These are phyloP conservation scores for Penicillium bialowiezense DNA, from an alignment of 495 filamentous ascomycete species.

Conservation along the genomic window DNA sequence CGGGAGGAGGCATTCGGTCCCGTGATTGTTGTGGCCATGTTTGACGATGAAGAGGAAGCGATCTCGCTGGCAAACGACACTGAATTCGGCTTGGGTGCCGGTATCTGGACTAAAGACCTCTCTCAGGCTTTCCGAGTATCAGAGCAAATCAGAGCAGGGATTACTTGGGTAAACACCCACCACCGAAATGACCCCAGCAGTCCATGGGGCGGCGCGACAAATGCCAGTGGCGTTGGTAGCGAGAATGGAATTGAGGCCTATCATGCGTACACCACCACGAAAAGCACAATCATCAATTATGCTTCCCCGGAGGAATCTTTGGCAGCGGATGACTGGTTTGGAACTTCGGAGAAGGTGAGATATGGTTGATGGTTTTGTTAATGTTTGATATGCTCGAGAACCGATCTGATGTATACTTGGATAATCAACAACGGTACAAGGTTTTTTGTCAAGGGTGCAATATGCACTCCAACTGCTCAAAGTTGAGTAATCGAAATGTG, in stretches of 20 bases:
- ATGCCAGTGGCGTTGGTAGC: conserved; percentile 24
- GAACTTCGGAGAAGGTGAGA: conserved; percentile 9
- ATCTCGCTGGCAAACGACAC: conserved; percentile 40
- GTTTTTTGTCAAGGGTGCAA: no score
- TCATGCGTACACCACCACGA: conserved; percentile 20
- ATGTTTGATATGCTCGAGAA: no score
- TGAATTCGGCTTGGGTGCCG: conserved; percentile 40
- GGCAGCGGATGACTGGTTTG: conserved; percentile 26
- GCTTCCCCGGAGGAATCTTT: conserved; percentile 16
- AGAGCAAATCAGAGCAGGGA: conserved; percentile 47
- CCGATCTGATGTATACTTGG: no score
- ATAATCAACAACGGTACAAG: no score
- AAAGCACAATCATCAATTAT: conserved; percentile 26
- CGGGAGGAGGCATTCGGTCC: conserved; percentile 50
- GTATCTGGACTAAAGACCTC: conserved; percentile 52
- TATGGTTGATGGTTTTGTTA: conserved; percentile 13
- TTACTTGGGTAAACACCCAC: conserved; percentile 51
- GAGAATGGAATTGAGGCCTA: conserved; percentile 28
- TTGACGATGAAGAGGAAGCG: conserved; percentile 40
- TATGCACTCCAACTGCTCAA: no score
- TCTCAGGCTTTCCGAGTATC: conserved; percentile 48
- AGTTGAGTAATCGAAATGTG: no score
- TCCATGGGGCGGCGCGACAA: conserved; percentile 23
- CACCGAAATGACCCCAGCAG: conserved; percentile 28
- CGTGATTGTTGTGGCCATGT: conserved; percentile 39